phyloP scores from a whole-genome alignment of 2,329 filamentous ascomycete genomes.

The Aspergillus japonicus region DNA sequence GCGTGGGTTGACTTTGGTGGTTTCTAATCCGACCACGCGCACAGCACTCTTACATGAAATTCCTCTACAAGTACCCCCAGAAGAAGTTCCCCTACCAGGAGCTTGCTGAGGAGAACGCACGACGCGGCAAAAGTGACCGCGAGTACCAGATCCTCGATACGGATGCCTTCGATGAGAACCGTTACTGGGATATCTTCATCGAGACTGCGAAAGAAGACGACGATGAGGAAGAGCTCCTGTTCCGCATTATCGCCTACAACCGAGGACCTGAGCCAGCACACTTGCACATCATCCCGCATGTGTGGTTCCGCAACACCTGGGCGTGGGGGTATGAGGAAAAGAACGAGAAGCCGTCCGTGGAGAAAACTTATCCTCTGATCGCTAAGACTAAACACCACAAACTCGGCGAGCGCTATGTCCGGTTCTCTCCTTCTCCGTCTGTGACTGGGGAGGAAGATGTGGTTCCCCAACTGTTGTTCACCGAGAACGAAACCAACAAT shows the following conservation, averaged over 20 bases:
- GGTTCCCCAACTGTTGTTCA: conserved; percentile 81
- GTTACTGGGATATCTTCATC: conserved; percentile 97
- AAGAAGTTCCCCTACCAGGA: conserved; percentile 88
- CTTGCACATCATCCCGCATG: conserved; percentile 87
- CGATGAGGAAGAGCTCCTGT: conserved; percentile 85
- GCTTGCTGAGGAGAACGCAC: conserved; percentile 78
- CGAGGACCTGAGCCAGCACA: conserved; percentile 86
- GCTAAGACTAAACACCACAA: conserved; percentile 76
- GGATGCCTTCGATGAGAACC: conserved; percentile 79
- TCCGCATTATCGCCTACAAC: conserved; percentile 95
- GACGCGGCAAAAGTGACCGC: conserved; percentile 69
- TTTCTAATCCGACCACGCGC: conserved; percentile 11
- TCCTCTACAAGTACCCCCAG: conserved; percentile 96
- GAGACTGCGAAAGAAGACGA: conserved; percentile 94
- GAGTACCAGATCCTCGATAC: conserved; percentile 95
- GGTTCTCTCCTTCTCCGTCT: conserved; percentile 86
- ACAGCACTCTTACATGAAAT: conserved; percentile 98
- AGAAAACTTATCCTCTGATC: conserved; percentile 62
- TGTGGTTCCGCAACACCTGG: conserved; percentile 98
- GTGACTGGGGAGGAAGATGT: conserved; percentile 79
- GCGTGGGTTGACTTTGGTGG: neutral
- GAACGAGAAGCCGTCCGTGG: conserved; percentile 77
- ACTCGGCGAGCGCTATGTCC: conserved; percentile 78
- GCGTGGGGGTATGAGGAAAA: conserved; percentile 79
- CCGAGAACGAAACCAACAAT: conserved; percentile 92